Evolutionary conservation across 805 yeast species (phyloP), one percentile per base, ranked within the genome.

Genomic region (Candida loeiensis): DNA sequence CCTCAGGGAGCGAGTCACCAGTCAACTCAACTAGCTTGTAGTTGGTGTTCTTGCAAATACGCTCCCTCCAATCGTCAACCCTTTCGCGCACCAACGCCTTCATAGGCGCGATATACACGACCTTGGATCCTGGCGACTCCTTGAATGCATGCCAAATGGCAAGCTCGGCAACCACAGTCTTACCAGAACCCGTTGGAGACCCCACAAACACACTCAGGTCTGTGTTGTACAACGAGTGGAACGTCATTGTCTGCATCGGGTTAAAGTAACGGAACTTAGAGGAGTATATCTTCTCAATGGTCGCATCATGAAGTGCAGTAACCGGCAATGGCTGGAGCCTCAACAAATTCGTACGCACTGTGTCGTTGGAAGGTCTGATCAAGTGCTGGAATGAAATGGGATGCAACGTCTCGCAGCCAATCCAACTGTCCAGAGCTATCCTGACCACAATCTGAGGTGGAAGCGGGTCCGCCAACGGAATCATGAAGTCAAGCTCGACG

Each of bases 171-270:
- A 95, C 98, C 24, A 93, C 84, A 0, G 99, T 93, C 61, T 93
- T 93, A 50, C 99, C 99, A 0, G 82, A 76, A 0, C 99, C 99
- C 2, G 99, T 93, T 2, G 99, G 99, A 0, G 98, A 89, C 7
- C 99, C 99, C 33, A 93, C 86, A 59, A 93, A 85, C 0, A 84
- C 90, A 57, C 85, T 85, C 1, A 83, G 74, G 46, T 84, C 77
- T 1, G 83, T 66, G 59, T 93, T 80, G 64, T 90, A 93, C 34
- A 93, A 63, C 0, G 96, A 77, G 56, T 90, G 95, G 65, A 93
- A 93, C 0, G 84, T 77, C 98, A 91, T 91, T 0, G 98, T 91
- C 63, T 93, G 99, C 96, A 93, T 90, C 3, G 99, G 98, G 57
- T 93, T 93, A 73, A 93, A 93, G 62, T 85, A 91, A 41, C 77